A percentile compares a stretch with the other conserved stretches of the same genome.
phyloP scores from a whole-genome alignment of 2,329 filamentous ascomycete genomes.

The Neobulgaria alba region DNA sequence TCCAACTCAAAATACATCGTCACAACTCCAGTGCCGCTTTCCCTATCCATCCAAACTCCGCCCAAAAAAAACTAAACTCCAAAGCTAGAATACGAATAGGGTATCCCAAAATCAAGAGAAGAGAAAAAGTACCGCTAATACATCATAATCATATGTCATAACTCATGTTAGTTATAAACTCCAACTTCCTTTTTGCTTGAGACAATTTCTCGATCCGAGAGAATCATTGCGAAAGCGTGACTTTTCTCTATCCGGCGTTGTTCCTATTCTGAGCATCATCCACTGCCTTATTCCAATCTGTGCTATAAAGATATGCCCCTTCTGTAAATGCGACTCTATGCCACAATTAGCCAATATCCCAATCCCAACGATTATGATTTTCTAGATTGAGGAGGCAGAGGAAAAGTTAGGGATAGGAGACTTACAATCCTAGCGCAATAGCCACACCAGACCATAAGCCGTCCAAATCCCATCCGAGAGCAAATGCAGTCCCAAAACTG shows the following conservation, averaged over 20 bases:
- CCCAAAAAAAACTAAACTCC: too few relatives aligned
- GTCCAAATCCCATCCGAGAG: constrained; percentile 63
- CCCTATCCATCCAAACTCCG: too few relatives aligned
- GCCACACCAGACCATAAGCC: constrained; percentile 78
- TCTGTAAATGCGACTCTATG: constrained; percentile 48
- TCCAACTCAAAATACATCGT: too few relatives aligned
- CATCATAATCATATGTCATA: too few relatives aligned
- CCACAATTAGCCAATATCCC: constrained; percentile 42
- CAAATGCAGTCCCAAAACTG: constrained; percentile 70
- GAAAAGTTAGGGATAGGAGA: constrained; percentile 1
- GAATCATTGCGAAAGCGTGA: too few relatives aligned
- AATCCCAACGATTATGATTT: constrained; percentile 29
- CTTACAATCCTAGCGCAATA: constrained; percentile 41
- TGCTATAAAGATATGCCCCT: constrained; percentile 44
- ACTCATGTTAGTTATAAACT: too few relatives aligned
- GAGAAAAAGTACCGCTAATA: too few relatives aligned
- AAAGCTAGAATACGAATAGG: too few relatives aligned
- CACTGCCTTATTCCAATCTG: constrained; percentile 52
- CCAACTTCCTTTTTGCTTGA: too few relatives aligned
- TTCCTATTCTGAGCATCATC: constrained; percentile 52
- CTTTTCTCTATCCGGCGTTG: constrained; percentile 24
- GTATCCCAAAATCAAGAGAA: too few relatives aligned
- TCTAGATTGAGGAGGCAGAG: neutral
- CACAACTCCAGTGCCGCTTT: too few relatives aligned
- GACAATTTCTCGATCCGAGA: too few relatives aligned